Evolutionary conservation across 2,329 filamentous ascomycete genomes (phyloP).

Genomic region (Tolypocladium sp.): DNA sequence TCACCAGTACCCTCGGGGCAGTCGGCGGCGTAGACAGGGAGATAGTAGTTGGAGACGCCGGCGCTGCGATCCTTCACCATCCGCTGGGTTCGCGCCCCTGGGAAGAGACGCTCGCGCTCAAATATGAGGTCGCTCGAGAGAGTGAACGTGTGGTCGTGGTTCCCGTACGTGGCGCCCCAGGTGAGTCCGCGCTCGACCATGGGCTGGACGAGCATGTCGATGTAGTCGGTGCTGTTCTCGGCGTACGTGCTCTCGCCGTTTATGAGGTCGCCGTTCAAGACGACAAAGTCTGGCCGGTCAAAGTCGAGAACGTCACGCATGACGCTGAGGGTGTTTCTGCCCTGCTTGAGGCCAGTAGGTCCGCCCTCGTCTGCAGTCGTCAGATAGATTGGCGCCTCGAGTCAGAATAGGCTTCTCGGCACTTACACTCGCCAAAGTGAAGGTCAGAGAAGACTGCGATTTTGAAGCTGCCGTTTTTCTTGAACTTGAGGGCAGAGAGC

Average conservation of each 20-base stretch:
- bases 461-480: conserved; percentile 36
- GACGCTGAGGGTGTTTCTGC: conserved; percentile 46
- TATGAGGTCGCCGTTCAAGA: conserved; percentile 64
- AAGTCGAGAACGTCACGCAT: conserved; percentile 48
- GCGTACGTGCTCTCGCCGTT: conserved; percentile 54
- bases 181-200: conserved; percentile 43
- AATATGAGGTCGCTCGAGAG: conserved; percentile 36
- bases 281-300: conserved; percentile 50
- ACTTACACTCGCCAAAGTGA: conserved; percentile 59
- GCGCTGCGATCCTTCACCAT: conserved; percentile 27
- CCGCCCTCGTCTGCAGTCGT: conserved; percentile 30
- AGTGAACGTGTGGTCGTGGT: conserved; percentile 57
- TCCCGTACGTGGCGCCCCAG: conserved; percentile 64
- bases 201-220: conserved; percentile 51
- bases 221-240: conserved; percentile 44
- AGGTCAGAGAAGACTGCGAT: conserved; percentile 58
- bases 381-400: neutral
- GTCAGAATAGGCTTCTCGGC: neutral
- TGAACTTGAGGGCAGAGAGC: conserved; percentile 20
- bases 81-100: conserved; percentile 26
- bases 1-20: conserved; percentile 17
- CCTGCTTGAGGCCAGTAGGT: conserved; percentile 38
- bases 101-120: conserved; percentile 27
- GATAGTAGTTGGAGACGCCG: conserved; percentile 38
- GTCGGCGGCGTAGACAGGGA: conserved; percentile 30